Percentiles rank a stretch among this genome's conserved stretches.
These are phyloP conservation scores for Tephrocybe sp. DNA, from an alignment of 768 basidiomycete species.

Conservation along the genomic window DNA sequence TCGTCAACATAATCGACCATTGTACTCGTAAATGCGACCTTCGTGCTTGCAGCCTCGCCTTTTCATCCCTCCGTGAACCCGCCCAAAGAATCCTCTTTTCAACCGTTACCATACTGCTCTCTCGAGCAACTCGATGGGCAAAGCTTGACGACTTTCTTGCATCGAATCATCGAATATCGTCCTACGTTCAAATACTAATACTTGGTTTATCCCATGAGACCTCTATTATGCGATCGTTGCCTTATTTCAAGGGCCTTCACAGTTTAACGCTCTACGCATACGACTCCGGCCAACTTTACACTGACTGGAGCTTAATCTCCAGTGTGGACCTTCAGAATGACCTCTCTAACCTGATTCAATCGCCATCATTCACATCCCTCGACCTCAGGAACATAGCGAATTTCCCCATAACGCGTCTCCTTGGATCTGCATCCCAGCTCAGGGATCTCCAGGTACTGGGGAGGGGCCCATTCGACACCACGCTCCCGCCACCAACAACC, in stretches of 20 bases:
- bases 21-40: background rate
- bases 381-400: no score
- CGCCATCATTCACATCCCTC: no score
- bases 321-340: background rate
- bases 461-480: no score
- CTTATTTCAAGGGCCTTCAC: background rate
- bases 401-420: no score
- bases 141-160: background rate
- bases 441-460: no score
- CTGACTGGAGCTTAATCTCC: background rate
- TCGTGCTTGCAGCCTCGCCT: background rate
- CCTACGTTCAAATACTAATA: background rate
- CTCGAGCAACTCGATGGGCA: background rate
- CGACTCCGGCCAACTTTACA: background rate
- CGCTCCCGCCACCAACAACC: no score
- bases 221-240: background rate
- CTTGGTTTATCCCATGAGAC: background rate
- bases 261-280: background rate
- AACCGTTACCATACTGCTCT: background rate
- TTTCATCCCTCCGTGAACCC: background rate
- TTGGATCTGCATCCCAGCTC: no score
- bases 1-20: background rate
- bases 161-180: background rate
- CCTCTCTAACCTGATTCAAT: background rate
- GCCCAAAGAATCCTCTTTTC: background rate